A percentile compares a stretch with the other conserved stretches of the same genome.
These are phyloP conservation scores for Artemisia argyi DNA, from an alignment of 129 eudicot species.

Conservation along the genomic window DNA sequence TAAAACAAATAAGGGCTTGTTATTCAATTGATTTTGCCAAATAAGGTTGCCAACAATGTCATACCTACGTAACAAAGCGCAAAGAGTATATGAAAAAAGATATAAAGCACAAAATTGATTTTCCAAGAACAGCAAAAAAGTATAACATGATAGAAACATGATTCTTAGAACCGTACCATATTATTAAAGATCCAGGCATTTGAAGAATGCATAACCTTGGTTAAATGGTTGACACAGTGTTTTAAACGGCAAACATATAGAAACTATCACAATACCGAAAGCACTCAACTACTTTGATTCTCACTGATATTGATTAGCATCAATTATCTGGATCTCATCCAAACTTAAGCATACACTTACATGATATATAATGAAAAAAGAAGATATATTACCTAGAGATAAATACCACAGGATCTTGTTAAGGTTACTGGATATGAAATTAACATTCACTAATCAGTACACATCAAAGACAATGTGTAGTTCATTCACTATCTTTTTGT, in stretches of 20 bases:
- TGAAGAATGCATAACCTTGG: conserved; percentile 68
- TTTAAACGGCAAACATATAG: conserved; percentile 30
- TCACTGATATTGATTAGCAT: background rate
- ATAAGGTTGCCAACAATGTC: conserved; percentile 78
- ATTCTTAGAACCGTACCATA: conserved; percentile 55
- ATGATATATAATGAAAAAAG: too few relatives aligned
- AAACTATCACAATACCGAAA: background rate
- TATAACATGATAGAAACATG: background rate
- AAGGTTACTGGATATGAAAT: too few relatives aligned
- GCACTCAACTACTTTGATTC: background rate
- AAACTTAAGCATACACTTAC: too few relatives aligned
- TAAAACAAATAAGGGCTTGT: conserved; percentile 78
- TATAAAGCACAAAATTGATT: background rate
- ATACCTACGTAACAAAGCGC: conserved; percentile 52
- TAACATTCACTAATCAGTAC: too few relatives aligned
- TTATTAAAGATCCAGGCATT: conserved; percentile 68
- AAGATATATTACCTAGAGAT: too few relatives aligned
- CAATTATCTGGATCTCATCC: too few relatives aligned
- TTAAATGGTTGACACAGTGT: conserved; percentile 76
- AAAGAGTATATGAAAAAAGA: background rate
- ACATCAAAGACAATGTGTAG: too few relatives aligned
- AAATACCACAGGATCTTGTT: too few relatives aligned
- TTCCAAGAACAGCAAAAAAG: background rate
- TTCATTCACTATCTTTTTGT: too few relatives aligned
- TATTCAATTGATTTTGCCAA: conserved; percentile 84